Percentiles rank a stretch among this genome's conserved stretches.
Conservation (phyloP, 2,329 filamentous ascomycete genomes). For the Epichloe bromicola region DNA sequence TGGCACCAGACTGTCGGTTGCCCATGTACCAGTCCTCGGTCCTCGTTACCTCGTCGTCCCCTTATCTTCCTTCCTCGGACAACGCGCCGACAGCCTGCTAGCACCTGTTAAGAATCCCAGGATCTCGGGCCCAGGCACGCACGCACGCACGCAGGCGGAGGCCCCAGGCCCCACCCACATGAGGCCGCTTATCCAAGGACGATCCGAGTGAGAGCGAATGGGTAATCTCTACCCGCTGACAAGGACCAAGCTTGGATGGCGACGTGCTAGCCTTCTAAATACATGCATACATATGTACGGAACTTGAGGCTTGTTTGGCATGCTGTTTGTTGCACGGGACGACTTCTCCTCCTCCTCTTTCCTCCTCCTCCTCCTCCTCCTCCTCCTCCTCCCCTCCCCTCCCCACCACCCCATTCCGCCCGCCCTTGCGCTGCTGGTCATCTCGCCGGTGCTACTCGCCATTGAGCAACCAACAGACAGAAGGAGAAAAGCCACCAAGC, state of each 20-base stretch:
- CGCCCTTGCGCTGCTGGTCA: not conserved
- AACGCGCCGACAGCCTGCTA: not conserved
- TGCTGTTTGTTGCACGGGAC: not conserved
- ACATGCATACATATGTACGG: too few relatives aligned
- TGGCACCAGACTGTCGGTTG: constrained; percentile 11
- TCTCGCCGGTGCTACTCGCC: not conserved
- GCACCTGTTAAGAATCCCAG: constrained; percentile 1
- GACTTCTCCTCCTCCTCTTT: too few relatives aligned
- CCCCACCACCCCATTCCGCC: not conserved
- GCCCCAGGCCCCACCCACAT: not conserved
- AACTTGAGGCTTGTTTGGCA: not conserved
- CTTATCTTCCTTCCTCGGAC: not conserved
- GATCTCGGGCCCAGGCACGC: constrained; percentile 2
- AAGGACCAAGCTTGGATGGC: not conserved
- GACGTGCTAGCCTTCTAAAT: not conserved
- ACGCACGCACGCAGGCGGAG: not conserved
- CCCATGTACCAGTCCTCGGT: constrained; percentile 1
- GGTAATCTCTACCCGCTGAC: too few relatives aligned
- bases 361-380: not conserved
- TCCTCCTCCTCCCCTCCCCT: not conserved
- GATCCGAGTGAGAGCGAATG: not conserved
- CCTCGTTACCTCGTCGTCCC: not conserved
- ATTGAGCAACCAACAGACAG: not conserved
- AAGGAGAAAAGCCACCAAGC: constrained; percentile 2
- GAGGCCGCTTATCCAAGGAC: not conserved